Conservation (phyloP, 495 filamentous ascomycete genomes). For the Penicillium herquei region DNA sequence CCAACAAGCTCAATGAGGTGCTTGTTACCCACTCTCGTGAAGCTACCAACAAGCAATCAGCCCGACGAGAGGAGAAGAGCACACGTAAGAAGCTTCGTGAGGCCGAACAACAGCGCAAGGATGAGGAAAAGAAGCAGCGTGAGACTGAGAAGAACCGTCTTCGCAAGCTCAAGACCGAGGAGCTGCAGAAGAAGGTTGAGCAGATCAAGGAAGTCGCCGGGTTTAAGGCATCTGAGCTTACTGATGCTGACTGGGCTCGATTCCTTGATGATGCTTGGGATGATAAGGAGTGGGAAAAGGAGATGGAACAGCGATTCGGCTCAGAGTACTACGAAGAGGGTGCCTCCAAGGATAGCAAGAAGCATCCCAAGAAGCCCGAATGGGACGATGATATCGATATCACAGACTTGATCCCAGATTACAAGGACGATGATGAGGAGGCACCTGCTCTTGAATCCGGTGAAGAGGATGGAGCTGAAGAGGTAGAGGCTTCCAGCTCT, state of each 20-base stretch:
- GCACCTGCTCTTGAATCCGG: slow-evolving; percentile 55
- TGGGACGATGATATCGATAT: slow-evolving; percentile 99
- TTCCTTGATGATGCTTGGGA: slow-evolving; percentile 86
- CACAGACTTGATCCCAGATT: slow-evolving; percentile 84
- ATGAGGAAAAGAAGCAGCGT: slow-evolving; percentile 70
- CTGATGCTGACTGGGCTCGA: slow-evolving; percentile 74
- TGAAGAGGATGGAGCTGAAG: slow-evolving; percentile 48
- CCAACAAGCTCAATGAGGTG: slow-evolving; percentile 76
- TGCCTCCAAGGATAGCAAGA: slow-evolving; percentile 50
- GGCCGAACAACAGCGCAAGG: slow-evolving; percentile 69
- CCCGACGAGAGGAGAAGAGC: slow-evolving; percentile 76
- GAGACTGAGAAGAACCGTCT: slow-evolving; percentile 81
- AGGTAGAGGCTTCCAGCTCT: slow-evolving; percentile 44
- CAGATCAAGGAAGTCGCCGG: slow-evolving; percentile 88
- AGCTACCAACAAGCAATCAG: slow-evolving; percentile 71
- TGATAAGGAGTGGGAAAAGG: slow-evolving; percentile 79
- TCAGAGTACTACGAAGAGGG: slow-evolving; percentile 80
- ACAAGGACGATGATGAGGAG: slow-evolving; percentile 61
- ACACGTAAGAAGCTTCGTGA: slow-evolving; percentile 74
- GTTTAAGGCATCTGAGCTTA: slow-evolving; percentile 57
- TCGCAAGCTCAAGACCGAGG: slow-evolving; percentile 82
- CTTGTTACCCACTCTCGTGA: slow-evolving; percentile 86
- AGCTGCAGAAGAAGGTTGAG: slow-evolving; percentile 76
- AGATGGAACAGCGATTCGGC: slow-evolving; percentile 84
- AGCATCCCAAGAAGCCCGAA: slow-evolving; percentile 80